Base-by-base conservation (phyloP, 495 filamentous ascomycete genomes). In the Saxophila tyrrhenica region DNA sequence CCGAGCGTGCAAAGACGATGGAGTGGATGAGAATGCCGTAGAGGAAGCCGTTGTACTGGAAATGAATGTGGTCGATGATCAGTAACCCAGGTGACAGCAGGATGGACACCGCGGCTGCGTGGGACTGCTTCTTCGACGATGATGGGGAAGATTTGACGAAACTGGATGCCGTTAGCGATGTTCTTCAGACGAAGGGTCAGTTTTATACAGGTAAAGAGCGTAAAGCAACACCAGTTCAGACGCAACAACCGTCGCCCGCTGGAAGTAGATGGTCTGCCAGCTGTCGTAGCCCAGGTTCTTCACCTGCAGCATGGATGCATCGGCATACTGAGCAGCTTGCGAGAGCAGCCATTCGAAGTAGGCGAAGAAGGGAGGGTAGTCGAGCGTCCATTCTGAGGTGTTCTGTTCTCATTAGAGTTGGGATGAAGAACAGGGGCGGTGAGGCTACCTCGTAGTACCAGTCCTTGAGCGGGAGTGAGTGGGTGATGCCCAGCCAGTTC, bases 21-120 rank as follows among this genome's bases (percentile, higher is more conserved):
- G 91, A 96, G 29, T 89, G 71, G 21, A 96, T 77, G 39, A 98
- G 69, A 32, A 97, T 71, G 16, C 92, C 92, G 63, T 95, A 97
- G 65, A 98, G 78, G 70, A 89, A 89, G 49, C 92, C 92, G 69
- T 98, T 98, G 73, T 98, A 97, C 71, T 98, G 92, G 70, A 98
- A 98, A 67, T 98, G 92, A 57, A 98, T 94, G 66, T 98, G 92
- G 64, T 98, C 92, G 67, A 98, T 96, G 63, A 98, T 94, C 45
- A 98, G 74, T 11, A 98, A 78, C 25, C 91, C 92, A 1, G 92
- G 92, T 1, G 89, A 95, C 29, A 97, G 78, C 16, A 97, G 71
- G 49, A 98, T 83, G 0, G 91, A 95, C 38, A 96, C 76, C 25
- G 90, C 89, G 38, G 87, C 86, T 9, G 84, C 84, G 62, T 96